Evolutionary conservation across 106 monocot genomes (phyloP).

Genomic region (Platanthera zijinensis): DNA sequence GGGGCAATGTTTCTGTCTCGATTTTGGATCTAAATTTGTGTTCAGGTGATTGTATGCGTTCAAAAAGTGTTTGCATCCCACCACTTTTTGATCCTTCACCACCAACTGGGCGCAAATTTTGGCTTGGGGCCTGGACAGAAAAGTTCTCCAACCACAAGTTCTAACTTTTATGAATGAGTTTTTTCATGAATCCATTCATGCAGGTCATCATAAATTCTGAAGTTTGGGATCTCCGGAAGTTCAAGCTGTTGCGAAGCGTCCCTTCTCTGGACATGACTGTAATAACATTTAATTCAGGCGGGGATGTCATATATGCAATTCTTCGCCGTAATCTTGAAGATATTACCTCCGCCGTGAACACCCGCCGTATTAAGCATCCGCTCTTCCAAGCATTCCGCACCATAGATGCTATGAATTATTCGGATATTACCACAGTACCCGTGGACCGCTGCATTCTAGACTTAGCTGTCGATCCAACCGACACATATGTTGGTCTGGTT

Average conservation of each 20-base stretch:
- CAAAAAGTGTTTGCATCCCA: too few species aligned
- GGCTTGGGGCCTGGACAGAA: too few species aligned
- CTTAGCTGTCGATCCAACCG: constrained; percentile 61
- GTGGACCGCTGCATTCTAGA: constrained; percentile 92
- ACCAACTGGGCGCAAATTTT: too few species aligned
- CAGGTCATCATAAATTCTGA: constrained; percentile 96
- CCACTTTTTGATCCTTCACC: too few species aligned
- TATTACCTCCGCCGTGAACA: constrained; percentile 62
- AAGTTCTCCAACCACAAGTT: too few species aligned
- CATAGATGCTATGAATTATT: constrained; percentile 77
- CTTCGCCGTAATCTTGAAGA: constrained; percentile 87
- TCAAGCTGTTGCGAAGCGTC: constrained; percentile 81
- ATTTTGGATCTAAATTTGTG: too few species aligned
- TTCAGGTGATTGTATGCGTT: too few species aligned
- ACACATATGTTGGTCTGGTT: constrained; percentile 78
- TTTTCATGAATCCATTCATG: too few species aligned
- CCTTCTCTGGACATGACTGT: constrained; percentile 88
- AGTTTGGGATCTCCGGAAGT: constrained; percentile 95
- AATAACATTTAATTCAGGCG: constrained; percentile 68
- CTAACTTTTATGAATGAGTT: too few species aligned
- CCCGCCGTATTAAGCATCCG: constrained; percentile 65
- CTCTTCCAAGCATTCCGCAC: constrained; percentile 92
- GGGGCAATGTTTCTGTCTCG: too few species aligned
- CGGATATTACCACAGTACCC: constrained; percentile 81
- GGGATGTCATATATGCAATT: constrained; percentile 94